Evolutionary conservation across 805 yeast genomes (phyloP), one percentile per base, ranked within the genome.

Genomic region (Candida sphagnicola): DNA sequence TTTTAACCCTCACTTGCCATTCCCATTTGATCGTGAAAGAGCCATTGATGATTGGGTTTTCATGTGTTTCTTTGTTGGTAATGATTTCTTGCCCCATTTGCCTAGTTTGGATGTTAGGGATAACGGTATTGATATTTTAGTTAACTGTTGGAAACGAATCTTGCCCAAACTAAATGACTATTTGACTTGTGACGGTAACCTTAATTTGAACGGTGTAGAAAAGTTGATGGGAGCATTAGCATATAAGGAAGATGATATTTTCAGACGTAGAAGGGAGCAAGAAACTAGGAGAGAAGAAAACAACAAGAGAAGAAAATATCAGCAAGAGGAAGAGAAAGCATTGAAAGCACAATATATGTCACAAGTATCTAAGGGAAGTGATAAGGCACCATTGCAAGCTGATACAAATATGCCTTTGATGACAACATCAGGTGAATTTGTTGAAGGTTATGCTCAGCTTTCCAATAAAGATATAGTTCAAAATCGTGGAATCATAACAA

Each of bases 41-140:
- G 97, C 98, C 2, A 82, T 93, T 44, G 99, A 93, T 57, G 99
- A 93, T 63, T 93, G 99, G 99, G 88, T 93, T 12, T 93, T 93
- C 50, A 84, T 93, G 90, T 91, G 98, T 74, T 93, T 93, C 69
- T 93, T 93, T 57, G 95, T 91, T 47, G 99, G 99, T 62, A 93
- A 93, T 57, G 99, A 93, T 78, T 93, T 93, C 73, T 68, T 93
- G 53, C 99, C 99, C 1, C 98, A 91, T 63, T 67, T 93, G 49
- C 98, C 99, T 3, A 81, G 95, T 21, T 73, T 93, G 39, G 96
- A 91, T 53, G 97, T 93, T 31, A 78, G 99, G 50, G 98, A 93
- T 60, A 86, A 87, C 54, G 90, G 96, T 49, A 85, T 93, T 53
- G 96, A 91, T 54, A 69, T 77, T 17, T 65, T 93, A 38, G 82